Conservation (phyloP, 495 filamentous ascomycete species). For the Trichoderma virens region DNA sequence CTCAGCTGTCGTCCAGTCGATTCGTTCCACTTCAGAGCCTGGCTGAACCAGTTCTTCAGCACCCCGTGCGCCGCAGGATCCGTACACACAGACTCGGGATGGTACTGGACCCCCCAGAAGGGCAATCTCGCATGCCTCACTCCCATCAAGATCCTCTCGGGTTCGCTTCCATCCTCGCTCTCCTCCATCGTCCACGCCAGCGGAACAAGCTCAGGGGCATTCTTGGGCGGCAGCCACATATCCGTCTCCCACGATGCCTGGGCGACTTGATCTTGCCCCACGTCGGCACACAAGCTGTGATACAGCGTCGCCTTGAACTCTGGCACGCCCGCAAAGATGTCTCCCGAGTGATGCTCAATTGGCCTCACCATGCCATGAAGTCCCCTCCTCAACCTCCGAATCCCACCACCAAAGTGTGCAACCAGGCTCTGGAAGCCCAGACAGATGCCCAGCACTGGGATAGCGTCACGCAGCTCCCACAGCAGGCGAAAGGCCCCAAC, state of each 20-base stretch:
- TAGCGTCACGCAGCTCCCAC: conserved; percentile 56
- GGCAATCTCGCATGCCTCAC: conserved; percentile 62
- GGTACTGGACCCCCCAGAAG: conserved; percentile 90
- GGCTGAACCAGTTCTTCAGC: conserved; percentile 68
- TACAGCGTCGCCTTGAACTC: conserved; percentile 71
- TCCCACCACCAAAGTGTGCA: conserved; percentile 53
- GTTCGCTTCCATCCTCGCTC: conserved; percentile 22
- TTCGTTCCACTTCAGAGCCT: conserved; percentile 48
- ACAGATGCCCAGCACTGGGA: conserved; percentile 85
- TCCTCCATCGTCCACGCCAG: conserved; percentile 60
- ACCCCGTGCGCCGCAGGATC: conserved; percentile 56
- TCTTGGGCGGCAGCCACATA: conserved; percentile 23
- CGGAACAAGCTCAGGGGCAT: conserved; percentile 41
- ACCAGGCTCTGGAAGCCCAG: conserved; percentile 85
- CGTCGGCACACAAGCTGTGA: conserved; percentile 71
- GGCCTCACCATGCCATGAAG: conserved; percentile 73
- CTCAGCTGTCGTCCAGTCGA: conserved; percentile 18
- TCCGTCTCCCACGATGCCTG: conserved; percentile 25
- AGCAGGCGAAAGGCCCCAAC: conserved; percentile 72
- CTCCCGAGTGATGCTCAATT: conserved; percentile 43
- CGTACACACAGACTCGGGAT: conserved; percentile 91
- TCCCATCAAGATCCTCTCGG: conserved; percentile 64
- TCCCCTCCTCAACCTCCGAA: conserved; percentile 56
- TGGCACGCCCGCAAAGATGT: conserved; percentile 44
- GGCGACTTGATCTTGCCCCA: conserved; percentile 32